Percentiles rank a stretch among this genome's conserved stretches.
Conservation (phyloP, 768 basidiomycete species). For the Neoboletus brunneissimus region DNA sequence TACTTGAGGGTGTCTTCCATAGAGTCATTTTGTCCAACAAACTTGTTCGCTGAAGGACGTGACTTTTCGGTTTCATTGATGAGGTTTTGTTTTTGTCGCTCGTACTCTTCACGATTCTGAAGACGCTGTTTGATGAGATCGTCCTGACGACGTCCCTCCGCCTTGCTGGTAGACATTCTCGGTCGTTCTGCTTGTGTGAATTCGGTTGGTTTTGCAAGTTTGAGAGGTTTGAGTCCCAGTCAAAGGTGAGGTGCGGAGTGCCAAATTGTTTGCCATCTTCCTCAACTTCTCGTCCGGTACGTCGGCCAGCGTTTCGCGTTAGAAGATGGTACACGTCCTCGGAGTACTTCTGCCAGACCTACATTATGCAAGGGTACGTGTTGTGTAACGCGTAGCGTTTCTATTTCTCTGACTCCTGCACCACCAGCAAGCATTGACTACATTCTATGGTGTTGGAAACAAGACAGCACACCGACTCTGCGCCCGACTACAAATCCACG, state of each 20-base stretch:
- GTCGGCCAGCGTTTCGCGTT: background rate
- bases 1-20: slow-evolving; percentile 93
- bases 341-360: slow-evolving; percentile 80
- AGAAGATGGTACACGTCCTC: slow-evolving; percentile 78
- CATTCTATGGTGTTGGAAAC: slow-evolving; percentile 86
- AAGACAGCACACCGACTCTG: slow-evolving; percentile 77
- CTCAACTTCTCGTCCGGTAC: background rate
- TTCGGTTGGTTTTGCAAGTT: background rate
- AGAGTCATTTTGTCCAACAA: slow-evolving; percentile 91
- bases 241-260: slow-evolving; percentile 23
- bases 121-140: slow-evolving; percentile 80
- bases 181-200: slow-evolving; percentile 14
- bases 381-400: background rate
- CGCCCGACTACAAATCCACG: slow-evolving; percentile 90
- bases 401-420: background rate
- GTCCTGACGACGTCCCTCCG: slow-evolving; percentile 84
- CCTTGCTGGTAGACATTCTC: slow-evolving; percentile 70
- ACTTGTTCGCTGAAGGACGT: slow-evolving; percentile 81
- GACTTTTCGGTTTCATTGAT: slow-evolving; percentile 91
- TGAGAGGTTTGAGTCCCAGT: background rate
- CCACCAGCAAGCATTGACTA: slow-evolving; percentile 79
- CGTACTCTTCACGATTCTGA: slow-evolving; percentile 76
- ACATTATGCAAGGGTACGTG: slow-evolving; percentile 68
- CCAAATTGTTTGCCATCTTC: slow-evolving; percentile 13
- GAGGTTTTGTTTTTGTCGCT: slow-evolving; percentile 76